phyloP scores from a whole-genome alignment of 345 rosid genomes.

The Euphorbia lathyris region DNA sequence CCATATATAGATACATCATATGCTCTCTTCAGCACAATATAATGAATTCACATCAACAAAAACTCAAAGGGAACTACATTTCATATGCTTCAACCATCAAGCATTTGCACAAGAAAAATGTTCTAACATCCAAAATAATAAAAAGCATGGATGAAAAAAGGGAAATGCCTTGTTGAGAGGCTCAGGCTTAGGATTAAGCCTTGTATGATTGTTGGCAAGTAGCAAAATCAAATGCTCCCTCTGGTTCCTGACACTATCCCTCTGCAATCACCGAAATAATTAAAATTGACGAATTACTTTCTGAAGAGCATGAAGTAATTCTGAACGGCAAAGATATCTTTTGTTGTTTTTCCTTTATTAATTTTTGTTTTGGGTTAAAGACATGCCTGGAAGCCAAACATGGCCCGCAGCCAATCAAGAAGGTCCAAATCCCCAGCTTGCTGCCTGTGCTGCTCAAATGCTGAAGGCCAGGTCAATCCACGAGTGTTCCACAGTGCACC shows the following conservation, averaged over 20 bases:
- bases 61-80: background rate
- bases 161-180: slow-evolving; percentile 77
- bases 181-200: slow-evolving; percentile 85
- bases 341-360: slow-evolving; percentile 1
- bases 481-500: slow-evolving; percentile 84
- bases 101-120: background rate
- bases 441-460: slow-evolving; percentile 80
- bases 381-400: slow-evolving; percentile 97
- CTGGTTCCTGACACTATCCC: slow-evolving; percentile 91
- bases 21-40: background rate
- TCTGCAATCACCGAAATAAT: slow-evolving; percentile 46
- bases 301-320: slow-evolving; percentile 7
- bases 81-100: background rate
- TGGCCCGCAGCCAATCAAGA: slow-evolving; percentile 94
- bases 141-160: background rate
- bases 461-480: slow-evolving; percentile 83
- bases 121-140: background rate
- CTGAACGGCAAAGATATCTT: background rate
- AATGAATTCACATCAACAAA: background rate
- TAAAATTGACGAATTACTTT: slow-evolving; percentile 11
- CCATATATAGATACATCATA: background rate
- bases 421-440: slow-evolving; percentile 84
- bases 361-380: slow-evolving; percentile 5
- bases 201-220: slow-evolving; percentile 79
- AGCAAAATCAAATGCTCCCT: slow-evolving; percentile 91